Evolutionary conservation across 805 yeast genomes (phyloP), one percentile per base, ranked within the genome.

Genomic region (Ogataea pignaliae): DNA sequence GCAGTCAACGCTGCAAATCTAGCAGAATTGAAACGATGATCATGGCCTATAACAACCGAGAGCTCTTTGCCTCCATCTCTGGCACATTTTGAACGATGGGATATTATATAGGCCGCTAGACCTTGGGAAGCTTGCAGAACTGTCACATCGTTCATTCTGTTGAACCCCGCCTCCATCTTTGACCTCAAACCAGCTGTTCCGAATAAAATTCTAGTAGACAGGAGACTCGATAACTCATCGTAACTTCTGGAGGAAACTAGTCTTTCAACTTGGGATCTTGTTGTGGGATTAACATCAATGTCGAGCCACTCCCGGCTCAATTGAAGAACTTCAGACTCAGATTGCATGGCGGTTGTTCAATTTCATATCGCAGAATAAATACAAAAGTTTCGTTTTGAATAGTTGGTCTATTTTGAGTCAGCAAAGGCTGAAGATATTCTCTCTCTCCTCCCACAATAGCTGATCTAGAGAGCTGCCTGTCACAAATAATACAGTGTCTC

Each of bases 181-280:
- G 95, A 78, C 26, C 99, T 71, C 39, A 93, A 75, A 0, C 97
- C 98, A 2, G 98, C 97, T 0, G 98, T 91, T 0, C 98, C 98
- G 64, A 91, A 91, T 11, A 80, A 68, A 26, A 90, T 83, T 42
- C 96, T 65, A n/a, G 57, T 53, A 36, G 75, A 57, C 29, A 88
- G 68, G 40, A 85, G 70, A 33, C 59, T 58, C 37, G 75, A 77
- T 33, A 88, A 68, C 41, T 69, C 78, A 0, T 56, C 63, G 53
- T 66, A 64, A 46, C 79, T 58, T 2, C 63, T 52, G 0, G 50
- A 46, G 1, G 58, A 56, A 12, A 71, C 69, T 7, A 87, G 69
- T 1, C 60, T 54, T 15, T 57, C 47, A 33, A 88, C 80, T 58
- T 87, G 85, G 4, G 68, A 48, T 37, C 82, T 68, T 2, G 95